These are phyloP conservation scores for Blastocystis sp. DNA, from an alignment of 352 stramenopile species.

Conservation along the genomic window DNA sequence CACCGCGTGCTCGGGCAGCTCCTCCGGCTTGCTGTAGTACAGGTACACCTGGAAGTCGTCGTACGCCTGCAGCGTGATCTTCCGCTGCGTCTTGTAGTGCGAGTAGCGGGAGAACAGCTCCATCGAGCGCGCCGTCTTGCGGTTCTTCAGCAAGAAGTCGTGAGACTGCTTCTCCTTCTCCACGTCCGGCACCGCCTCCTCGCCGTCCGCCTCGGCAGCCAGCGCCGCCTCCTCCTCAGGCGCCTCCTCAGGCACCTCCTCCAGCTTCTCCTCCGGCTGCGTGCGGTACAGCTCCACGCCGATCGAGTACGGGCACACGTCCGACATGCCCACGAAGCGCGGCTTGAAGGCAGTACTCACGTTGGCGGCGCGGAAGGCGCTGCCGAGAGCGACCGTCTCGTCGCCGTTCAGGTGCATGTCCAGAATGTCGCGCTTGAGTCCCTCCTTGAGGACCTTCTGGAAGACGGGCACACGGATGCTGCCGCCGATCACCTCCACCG, in stretches of 20 bases:
- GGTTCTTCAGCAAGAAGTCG: slow-evolving; percentile 74
- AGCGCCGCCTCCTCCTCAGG: background rate
- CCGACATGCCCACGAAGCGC: slow-evolving; percentile 90
- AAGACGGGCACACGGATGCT: slow-evolving; percentile 92
- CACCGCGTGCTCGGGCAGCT: slow-evolving; percentile 79
- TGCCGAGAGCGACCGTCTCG: slow-evolving; percentile 93
- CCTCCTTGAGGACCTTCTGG: slow-evolving; percentile 83
- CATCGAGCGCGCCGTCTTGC: slow-evolving; percentile 25
- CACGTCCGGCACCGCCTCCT: slow-evolving; percentile 76
- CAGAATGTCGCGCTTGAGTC: slow-evolving; percentile 84
- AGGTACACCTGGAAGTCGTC: slow-evolving; percentile 87
- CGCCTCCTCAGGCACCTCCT: background rate
- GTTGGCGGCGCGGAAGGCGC: slow-evolving; percentile 93
- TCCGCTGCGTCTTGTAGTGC: slow-evolving; percentile 88
- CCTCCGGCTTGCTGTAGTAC: slow-evolving; percentile 86
- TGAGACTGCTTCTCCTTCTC: slow-evolving; percentile 78
- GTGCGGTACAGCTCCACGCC: slow-evolving; percentile 84
- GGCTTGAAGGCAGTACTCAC: slow-evolving; percentile 92
- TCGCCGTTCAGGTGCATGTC: slow-evolving; percentile 96
- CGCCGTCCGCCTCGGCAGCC: slow-evolving; percentile 24
- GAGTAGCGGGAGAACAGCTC: slow-evolving; percentile 85
- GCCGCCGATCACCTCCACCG: slow-evolving; percentile 94
- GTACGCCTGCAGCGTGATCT: slow-evolving; percentile 91
- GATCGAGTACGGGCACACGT: slow-evolving; percentile 88
- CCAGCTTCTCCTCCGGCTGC: slow-evolving; percentile 8